A percentile compares a stretch with the other conserved stretches of the same genome.
Conservation (phyloP, 2,329 filamentous ascomycete species). For the Metarhizium humberi region DNA sequence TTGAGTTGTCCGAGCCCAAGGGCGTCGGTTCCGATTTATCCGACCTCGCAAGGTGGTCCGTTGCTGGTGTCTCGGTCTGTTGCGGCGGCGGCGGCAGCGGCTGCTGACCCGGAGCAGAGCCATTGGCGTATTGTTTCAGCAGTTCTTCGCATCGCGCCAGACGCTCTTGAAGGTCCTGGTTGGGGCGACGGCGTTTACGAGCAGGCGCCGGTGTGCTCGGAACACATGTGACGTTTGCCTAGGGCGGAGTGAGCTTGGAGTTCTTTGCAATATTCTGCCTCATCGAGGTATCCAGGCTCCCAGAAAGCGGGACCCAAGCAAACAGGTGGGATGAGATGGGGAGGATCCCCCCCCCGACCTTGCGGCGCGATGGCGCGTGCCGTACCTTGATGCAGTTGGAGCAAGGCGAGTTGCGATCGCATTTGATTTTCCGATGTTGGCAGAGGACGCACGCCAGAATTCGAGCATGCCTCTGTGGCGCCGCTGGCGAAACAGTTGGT, state of each 20-base stretch:
- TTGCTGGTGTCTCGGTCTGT: constrained; percentile 3
- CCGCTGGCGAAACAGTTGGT: constrained; percentile 14
- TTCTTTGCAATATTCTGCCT: background rate
- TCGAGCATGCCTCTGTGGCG: constrained; percentile 30
- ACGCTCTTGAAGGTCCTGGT: constrained; percentile 52
- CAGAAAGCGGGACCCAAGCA: constrained; percentile 1
- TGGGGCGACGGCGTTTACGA: constrained; percentile 48
- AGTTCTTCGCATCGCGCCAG: constrained; percentile 50
- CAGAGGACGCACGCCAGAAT: constrained; percentile 48
- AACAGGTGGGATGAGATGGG: background rate
- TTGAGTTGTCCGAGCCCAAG: constrained; percentile 17
- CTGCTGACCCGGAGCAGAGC: constrained; percentile 17
- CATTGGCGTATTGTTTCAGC: constrained; percentile 45
- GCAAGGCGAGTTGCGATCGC: constrained; percentile 49
- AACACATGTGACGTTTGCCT: constrained; percentile 51
- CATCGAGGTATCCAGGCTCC: background rate
- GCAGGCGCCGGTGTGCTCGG: constrained; percentile 52
- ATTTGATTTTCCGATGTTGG: constrained; percentile 55
- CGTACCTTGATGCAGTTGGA: constrained; percentile 51
- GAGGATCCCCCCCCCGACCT: background rate
- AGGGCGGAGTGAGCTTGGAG: constrained; percentile 9
- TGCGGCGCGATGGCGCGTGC: constrained; percentile 4
- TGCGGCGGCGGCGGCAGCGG: constrained; percentile 11
- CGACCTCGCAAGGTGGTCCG: constrained; percentile 11
- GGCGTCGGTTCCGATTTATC: constrained; percentile 18